Percentiles rank a stretch among this genome's conserved stretches.
These are phyloP conservation scores for Sisymbrium altissimum DNA, from an alignment of 345 rosid species.

Conservation along the genomic window DNA sequence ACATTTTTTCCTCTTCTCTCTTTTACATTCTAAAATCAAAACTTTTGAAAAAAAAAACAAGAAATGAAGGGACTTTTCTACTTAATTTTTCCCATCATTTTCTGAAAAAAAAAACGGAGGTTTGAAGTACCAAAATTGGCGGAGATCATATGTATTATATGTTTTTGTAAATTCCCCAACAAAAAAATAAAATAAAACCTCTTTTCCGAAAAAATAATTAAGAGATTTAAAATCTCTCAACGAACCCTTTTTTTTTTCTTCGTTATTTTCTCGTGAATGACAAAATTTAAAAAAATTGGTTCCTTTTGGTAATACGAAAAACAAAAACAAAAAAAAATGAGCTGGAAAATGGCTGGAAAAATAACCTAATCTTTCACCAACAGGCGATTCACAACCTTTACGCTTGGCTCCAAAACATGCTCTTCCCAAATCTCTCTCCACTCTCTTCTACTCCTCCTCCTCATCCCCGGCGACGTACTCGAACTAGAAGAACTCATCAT, in stretches of 20 bases:
- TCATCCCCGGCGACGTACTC: conserved; percentile 5
- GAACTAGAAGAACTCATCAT: conserved; percentile 20
- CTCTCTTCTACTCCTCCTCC: conserved; percentile 10
- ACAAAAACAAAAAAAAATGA: conserved; percentile 7
- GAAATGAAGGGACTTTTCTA: not conserved
- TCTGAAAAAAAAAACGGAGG: not conserved
- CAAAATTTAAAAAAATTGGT: not conserved
- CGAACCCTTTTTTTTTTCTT: not conserved
- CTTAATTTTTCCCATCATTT: not conserved
- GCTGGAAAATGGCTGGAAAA: conserved; percentile 41
- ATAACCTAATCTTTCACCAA: conserved; percentile 69
- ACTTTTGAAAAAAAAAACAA: not conserved
- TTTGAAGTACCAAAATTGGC: conserved; percentile 27
- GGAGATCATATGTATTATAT: conserved; percentile 21
- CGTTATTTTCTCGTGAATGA: not conserved
- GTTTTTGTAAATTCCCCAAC: conserved; percentile 2
- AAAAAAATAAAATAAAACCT: not conserved
- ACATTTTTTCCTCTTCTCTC: not conserved
- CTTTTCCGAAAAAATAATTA: not conserved
- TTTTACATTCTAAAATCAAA: not conserved
- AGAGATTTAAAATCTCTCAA: not conserved
- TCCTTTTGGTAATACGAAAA: not conserved
- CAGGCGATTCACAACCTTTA: conserved; percentile 67
- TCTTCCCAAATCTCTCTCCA: conserved; percentile 70
- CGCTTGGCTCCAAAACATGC: conserved; percentile 71